These are phyloP conservation scores for Camelina neglecta DNA, from an alignment of 345 rosid species.

Conservation along the genomic window DNA sequence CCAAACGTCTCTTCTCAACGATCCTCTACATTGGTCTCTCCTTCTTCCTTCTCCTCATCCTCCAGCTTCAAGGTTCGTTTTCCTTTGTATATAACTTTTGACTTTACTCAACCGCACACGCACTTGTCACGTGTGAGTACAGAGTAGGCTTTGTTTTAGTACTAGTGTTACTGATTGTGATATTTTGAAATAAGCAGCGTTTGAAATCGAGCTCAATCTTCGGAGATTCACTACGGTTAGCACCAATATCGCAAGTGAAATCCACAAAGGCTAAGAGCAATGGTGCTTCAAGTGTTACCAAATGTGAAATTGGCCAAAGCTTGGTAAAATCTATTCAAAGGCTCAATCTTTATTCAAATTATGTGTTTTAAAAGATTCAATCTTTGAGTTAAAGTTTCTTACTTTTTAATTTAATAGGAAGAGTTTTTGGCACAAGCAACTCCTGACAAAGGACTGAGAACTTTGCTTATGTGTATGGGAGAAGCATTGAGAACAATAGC, in stretches of 20 bases:
- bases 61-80: slow-evolving; percentile 68
- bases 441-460: slow-evolving; percentile 74
- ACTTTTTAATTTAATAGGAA: slow-evolving; percentile 56
- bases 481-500: slow-evolving; percentile 93
- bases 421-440: slow-evolving; percentile 88
- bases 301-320: slow-evolving; percentile 94
- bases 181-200: slow-evolving; percentile 41
- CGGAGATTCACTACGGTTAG: slow-evolving; percentile 70
- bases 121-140: slow-evolving; percentile 3
- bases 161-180: neutral
- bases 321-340: slow-evolving; percentile 52
- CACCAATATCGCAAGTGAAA: slow-evolving; percentile 59
- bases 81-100: neutral
- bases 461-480: slow-evolving; percentile 88
- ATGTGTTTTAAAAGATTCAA: neutral
- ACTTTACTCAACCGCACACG: neutral
- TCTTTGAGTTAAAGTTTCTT: slow-evolving; percentile 16
- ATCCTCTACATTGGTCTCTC: slow-evolving; percentile 62
- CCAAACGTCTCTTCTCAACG: slow-evolving; percentile 77
- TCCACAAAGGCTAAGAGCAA: slow-evolving; percentile 60
- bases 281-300: slow-evolving; percentile 59
- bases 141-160: neutral
- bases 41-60: slow-evolving; percentile 60
- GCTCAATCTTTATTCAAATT: slow-evolving; percentile 7
- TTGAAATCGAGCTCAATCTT: slow-evolving; percentile 59